These are phyloP conservation scores for Leccinum subspadiceum DNA, from an alignment of 1,284 basidiomycete genomes.

Conservation along the genomic window DNA sequence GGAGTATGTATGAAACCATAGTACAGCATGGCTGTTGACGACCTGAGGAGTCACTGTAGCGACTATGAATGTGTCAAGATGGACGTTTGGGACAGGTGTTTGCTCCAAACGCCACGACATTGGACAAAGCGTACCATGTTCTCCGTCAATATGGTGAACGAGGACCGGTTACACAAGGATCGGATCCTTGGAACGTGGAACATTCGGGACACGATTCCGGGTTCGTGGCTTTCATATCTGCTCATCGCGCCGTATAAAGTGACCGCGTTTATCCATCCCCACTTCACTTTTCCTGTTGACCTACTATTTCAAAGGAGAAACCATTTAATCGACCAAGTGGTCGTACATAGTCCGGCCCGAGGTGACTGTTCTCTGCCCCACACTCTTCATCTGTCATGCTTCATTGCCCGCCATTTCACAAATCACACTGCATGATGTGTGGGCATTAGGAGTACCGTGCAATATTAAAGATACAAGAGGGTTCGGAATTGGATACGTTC, in stretches of 20 bases:
- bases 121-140: background rate
- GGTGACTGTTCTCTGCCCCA: background rate
- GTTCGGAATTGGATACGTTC: conserved; percentile 12
- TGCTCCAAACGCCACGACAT: background rate
- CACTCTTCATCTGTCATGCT: background rate
- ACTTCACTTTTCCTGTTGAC: background rate
- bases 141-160: background rate
- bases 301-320: background rate
- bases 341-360: background rate
- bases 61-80: background rate
- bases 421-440: conserved; percentile 2
- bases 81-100: background rate
- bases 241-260: conserved; percentile 5
- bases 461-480: conserved; percentile 7
- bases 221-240: conserved; percentile 20
- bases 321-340: background rate
- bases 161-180: background rate
- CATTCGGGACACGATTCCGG: background rate
- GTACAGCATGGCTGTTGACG: conserved; percentile 3
- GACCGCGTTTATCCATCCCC: background rate
- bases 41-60: background rate
- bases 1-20: conserved; percentile 11
- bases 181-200: background rate
- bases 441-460: conserved; percentile 20
- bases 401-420: background rate